Base-by-base conservation (phyloP, 495 filamentous ascomycete genomes). In the Hyaloscypha variabilis region DNA sequence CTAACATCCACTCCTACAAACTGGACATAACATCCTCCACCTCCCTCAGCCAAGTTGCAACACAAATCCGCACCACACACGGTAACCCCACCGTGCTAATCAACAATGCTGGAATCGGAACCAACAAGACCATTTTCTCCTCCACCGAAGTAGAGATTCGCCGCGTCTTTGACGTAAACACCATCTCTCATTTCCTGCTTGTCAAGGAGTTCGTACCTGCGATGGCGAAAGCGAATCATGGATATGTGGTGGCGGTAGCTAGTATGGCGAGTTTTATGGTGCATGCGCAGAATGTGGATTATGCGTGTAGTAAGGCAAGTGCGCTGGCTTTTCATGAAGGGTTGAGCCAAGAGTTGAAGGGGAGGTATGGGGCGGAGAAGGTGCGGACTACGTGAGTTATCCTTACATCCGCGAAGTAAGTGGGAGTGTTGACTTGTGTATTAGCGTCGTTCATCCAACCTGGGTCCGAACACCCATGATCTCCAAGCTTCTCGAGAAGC, bases 201-300 rank as follows among this genome's bases (percentile, higher is more conserved):
- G 73, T 80, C 0, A 78, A 83, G 64, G 83, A 88, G 60, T 91
- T 92, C 78, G 77, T 92, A 1, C 90, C 90, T 0, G 71, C 74
- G 60, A 90, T 92, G 81, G 71, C 90, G 52, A 65, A 75, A 52
- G 50, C 39, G 8, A 86, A 92, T 78, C 88, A 92, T 75, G 90
- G 90, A 58, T 89, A 89, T 79, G 77, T 92, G 17, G 86, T 92
- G 5, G 92, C 89, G 0, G 80, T 93, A 17, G 85, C 90, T 17
- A 85, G 81, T 30, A 76, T 85, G 57, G 85, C 87, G 0, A 81
- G 81, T 0, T 88, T 84, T 75, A 65, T 84, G 4, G 77, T 81
- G 0, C 77, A 85, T n/a, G 83, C 88, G 3, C 79, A 81, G 71
- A 85, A 91, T 82, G 84, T 88, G 13, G 87, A 89, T 70, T 92